phyloP scores from a whole-genome alignment of 306 rosid species.

The Amphicarpaea edgeworthii region DNA sequence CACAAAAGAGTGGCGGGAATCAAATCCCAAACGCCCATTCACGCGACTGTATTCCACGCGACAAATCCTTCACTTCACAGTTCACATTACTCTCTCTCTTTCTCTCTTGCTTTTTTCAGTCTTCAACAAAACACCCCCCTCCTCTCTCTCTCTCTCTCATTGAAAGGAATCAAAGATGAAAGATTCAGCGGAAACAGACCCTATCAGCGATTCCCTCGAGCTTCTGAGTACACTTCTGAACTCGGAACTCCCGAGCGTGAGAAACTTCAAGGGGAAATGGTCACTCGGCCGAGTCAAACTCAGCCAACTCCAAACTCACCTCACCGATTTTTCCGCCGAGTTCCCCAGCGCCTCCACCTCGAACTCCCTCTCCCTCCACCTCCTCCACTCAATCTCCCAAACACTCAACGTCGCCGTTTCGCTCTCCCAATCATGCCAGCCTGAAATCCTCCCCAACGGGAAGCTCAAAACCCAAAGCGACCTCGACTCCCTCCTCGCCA shows the following conservation, averaged over 20 bases:
- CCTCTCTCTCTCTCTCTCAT: neutral
- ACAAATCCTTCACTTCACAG: neutral
- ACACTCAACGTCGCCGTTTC: slow-evolving; percentile 64
- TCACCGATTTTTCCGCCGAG: slow-evolving; percentile 66
- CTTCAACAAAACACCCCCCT: neutral
- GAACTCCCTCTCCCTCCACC: slow-evolving; percentile 73
- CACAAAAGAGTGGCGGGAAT: slow-evolving; percentile 37
- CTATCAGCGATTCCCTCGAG: slow-evolving; percentile 42
- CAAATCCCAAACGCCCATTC: neutral
- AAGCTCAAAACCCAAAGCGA: slow-evolving; percentile 92
- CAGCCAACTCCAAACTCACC: slow-evolving; percentile 69
- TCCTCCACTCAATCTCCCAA: slow-evolving; percentile 59
- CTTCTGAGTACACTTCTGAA: slow-evolving; percentile 54
- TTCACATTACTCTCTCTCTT: neutral
- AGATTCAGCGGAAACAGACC: slow-evolving; percentile 55
- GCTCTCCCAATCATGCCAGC: slow-evolving; percentile 61
- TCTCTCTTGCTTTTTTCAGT: neutral
- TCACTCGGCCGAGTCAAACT: slow-evolving; percentile 66
- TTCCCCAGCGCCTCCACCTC: slow-evolving; percentile 52
- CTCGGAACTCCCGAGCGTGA: slow-evolving; percentile 57
- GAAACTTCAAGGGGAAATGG: slow-evolving; percentile 81
- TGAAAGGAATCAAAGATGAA: slow-evolving; percentile 50
- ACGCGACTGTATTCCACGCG: slow-evolving; percentile 23
- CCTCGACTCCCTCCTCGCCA: slow-evolving; percentile 72
- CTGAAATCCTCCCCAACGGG: slow-evolving; percentile 55